Percentiles rank a stretch among this genome's conserved stretches.
Conservation (phyloP, 345 rosid genomes). For the Syzygium jambos region DNA sequence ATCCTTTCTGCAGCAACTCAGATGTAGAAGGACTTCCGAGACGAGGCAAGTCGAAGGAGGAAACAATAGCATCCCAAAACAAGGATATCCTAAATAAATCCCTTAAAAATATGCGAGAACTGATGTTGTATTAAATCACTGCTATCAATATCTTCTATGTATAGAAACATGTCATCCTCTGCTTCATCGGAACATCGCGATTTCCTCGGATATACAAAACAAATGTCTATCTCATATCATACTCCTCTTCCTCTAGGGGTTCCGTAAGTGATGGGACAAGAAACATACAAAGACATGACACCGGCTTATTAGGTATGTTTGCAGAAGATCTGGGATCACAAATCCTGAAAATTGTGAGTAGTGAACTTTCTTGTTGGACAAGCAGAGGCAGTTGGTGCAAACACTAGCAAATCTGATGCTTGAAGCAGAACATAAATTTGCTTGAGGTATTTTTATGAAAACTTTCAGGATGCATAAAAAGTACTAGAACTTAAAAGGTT, state of each 20-base stretch:
- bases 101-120: background rate
- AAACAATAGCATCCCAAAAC: background rate
- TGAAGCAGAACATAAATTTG: background rate
- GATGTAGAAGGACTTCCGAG: background rate
- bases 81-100: background rate
- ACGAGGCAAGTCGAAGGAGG: background rate
- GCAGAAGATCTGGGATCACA: background rate
- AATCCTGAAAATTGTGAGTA: no score
- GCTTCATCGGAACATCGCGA: background rate
- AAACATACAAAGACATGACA: background rate
- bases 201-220: background rate
- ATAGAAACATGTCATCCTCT: background rate
- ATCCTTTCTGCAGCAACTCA: background rate
- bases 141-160: background rate
- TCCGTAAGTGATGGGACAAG: conserved; percentile 24
- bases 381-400: background rate
- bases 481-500: background rate
- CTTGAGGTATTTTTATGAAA: no score
- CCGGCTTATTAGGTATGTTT: background rate
- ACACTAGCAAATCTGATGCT: background rate
- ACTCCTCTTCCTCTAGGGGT: conserved; percentile 36
- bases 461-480: background rate
- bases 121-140: background rate
- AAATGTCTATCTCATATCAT: background rate
- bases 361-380: background rate